Base-by-base conservation (phyloP, 1,139 yeast genomes). In the Sugiyamaella grinbergsii region DNA sequence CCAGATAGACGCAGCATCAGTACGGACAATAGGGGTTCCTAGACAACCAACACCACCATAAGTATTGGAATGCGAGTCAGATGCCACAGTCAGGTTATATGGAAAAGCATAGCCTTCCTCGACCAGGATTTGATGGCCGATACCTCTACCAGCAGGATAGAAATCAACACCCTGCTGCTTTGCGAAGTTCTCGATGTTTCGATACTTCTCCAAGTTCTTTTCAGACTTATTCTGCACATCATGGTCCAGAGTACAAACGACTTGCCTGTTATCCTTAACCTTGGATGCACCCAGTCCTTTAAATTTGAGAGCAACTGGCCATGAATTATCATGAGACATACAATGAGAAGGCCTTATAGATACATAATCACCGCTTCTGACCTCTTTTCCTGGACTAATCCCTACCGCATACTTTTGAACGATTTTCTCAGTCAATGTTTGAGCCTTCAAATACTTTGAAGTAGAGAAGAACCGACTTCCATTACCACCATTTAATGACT, bases 31-130 rank as follows among this genome's bases (percentile, higher is more conserved):
- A 2, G 99, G 98, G 0, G 98, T 94, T 45, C 99, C 99, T 54
- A 94, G 75, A 22, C 96, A 75, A 16, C 98, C 98, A 40, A 93
- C 77, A 64, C 99, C 99, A 60, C 99, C 99, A 67, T 93, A 93
- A 40, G 96, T 93, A 70, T 94, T 94, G 11, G 97, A 89, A 69
- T 93, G 99, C 7, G 98, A 90, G 69, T 93, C 99, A 0, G 96
- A 89, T 2, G 98, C 98, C 51, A 93, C 99, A 0, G 97, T 85
- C 64, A 93, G 71, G 66, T 88, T 90, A 59, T 85, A 77, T 6
- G 99, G 99, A 69, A 91, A 93, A 0, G 98, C 98, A 67, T 93
- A 93, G 45, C 98, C 98, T 71, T 93, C 97, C 70, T 93, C 99
- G 54, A 93, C 90, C 97, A 93, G 89, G 71, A 93, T 87, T 71